Conservation (phyloP, 129 eudicot species). For the Smallanthus sonchifolius region DNA sequence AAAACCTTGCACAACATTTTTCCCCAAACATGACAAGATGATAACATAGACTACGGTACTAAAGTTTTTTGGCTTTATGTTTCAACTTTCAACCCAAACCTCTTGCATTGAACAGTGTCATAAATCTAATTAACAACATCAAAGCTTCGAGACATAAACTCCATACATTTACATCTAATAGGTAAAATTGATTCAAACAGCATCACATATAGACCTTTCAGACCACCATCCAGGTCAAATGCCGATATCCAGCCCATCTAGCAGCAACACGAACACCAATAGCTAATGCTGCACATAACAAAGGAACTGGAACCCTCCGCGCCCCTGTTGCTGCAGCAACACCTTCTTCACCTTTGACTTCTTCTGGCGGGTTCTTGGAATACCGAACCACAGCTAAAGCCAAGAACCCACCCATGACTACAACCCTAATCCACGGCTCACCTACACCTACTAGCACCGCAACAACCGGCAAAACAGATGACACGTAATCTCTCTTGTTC, state of each 20-base stretch:
- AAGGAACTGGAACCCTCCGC: constrained; percentile 61
- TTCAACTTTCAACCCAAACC: no score
- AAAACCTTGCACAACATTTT: no score
- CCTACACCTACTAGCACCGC: constrained; percentile 76
- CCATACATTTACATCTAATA: constrained; percentile 16
- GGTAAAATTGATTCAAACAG: constrained; percentile 12
- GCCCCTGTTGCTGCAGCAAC: constrained; percentile 2
- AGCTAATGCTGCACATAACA: constrained; percentile 74
- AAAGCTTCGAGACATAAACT: constrained; percentile 8
- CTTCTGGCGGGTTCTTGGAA: constrained; percentile 32
- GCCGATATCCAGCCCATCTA: constrained; percentile 85
- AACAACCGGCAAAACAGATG: constrained; percentile 78
- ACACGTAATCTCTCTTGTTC: constrained; percentile 69
- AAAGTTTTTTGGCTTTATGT: not conserved
- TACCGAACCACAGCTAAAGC: constrained; percentile 53
- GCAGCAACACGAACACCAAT: constrained; percentile 81
- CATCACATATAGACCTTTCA: constrained; percentile 26
- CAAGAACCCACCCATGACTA: constrained; percentile 38
- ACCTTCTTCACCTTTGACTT: constrained; percentile 30
- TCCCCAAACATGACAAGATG: no score
- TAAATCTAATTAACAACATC: constrained; percentile 2
- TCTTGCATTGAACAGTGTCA: not conserved
- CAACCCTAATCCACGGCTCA: constrained; percentile 79
- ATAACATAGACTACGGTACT: no score
- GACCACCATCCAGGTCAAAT: constrained; percentile 94